Base-by-base conservation (phyloP, 1,284 basidiomycete species). In the Puccinia hordei region DNA sequence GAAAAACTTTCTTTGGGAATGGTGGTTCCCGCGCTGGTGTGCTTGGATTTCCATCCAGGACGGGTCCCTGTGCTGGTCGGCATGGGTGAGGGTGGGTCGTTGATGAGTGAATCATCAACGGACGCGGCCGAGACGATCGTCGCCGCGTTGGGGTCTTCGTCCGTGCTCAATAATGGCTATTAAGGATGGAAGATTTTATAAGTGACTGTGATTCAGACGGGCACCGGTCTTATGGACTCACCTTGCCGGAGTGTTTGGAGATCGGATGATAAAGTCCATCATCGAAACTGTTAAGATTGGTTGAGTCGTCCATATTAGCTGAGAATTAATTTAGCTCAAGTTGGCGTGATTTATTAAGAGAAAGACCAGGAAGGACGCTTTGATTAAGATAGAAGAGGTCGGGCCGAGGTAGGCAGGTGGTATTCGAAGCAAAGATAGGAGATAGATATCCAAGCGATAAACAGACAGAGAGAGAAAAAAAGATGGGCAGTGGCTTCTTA, bases 41-140 rank as follows among this genome's bases (percentile, higher is more conserved):
- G 63, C 38, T 66, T 66, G 6, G 63, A 66, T 44, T 66, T 66
- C 41, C n/a, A 24, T 27, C 41, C 63, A 44, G 63, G 41, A 66
- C n/a, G 22, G 12, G 41, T 19, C 10, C 38, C 63, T n/a, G n/a
- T n/a, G 41, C 63, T 46, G 1, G 63, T 46, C 63, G 63, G 9
- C n/a, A 19, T 66, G 22, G 63, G 15, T 27, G 61, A 4, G 35
- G 61, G 61, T 9, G 61, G 2, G 22, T 41, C 35, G 3, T 22
- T 41, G 8, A 22, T 63, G 15, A 8, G 35, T 15, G 61, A 19
- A 30, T 63, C n/a, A n/a, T n/a, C 33, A 41, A 35, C 8, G 22
- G 63, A 66, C 6, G 41, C 38, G 19, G 38, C 41, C 35, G 63
- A 66, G 10, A 66, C 63, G 22, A 66, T 19, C n/a, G 24, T 66